These are phyloP conservation scores for Apiospora aurea DNA, from an alignment of 2,329 filamentous ascomycete species.

Conservation along the genomic window DNA sequence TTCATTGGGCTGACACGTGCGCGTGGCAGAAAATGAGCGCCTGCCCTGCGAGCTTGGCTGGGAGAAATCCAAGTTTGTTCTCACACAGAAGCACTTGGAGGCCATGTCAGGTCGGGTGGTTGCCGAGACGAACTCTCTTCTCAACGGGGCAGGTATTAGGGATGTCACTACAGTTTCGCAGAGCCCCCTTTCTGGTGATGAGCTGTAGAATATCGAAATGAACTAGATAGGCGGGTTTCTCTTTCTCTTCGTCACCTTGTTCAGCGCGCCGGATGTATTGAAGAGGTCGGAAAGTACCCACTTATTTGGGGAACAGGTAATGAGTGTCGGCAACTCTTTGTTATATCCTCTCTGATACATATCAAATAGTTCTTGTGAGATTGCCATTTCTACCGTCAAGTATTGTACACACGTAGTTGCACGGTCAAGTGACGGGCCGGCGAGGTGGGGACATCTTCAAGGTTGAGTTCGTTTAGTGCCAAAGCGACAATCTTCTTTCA, in stretches of 20 bases:
- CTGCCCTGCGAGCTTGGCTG: constrained; percentile 51
- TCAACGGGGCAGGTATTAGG: background rate
- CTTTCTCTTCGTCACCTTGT: background rate
- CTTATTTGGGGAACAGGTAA: no score
- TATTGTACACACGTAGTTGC: no score
- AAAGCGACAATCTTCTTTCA: background rate
- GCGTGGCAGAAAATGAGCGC: constrained; percentile 48
- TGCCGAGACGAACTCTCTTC: background rate
- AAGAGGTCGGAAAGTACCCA: no score
- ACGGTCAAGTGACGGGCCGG: no score
- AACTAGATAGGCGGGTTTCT: background rate
- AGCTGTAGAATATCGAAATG: background rate
- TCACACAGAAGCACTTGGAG: constrained; percentile 25
- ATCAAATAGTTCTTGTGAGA: no score
- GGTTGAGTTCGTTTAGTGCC: no score
- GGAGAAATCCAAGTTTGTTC: constrained; percentile 35
- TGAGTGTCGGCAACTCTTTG: no score
- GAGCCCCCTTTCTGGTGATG: background rate
- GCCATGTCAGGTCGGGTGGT: background rate
- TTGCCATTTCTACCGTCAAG: no score
- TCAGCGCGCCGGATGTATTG: no score
- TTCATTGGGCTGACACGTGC: background rate
- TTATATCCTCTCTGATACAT: no score
- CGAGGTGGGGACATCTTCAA: no score
- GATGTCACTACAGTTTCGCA: background rate